A percentile compares a stretch with the other conserved stretches of the same genome.
These are phyloP conservation scores for Prunus campanulata DNA, from an alignment of 306 rosid species.

Conservation along the genomic window DNA sequence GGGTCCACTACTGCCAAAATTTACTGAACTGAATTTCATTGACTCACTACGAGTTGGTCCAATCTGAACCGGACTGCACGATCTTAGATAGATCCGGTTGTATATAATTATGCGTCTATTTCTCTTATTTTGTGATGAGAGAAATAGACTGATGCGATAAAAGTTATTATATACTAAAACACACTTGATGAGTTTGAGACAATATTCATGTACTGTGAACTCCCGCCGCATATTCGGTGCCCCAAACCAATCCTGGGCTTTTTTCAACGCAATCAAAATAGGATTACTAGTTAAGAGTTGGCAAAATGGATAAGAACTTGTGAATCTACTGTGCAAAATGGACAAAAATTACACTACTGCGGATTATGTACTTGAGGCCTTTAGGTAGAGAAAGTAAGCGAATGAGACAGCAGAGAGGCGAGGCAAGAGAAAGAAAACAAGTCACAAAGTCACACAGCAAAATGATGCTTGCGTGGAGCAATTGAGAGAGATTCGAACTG, in stretches of 20 bases:
- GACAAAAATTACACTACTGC: neutral
- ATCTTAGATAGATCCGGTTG: too few relatives aligned
- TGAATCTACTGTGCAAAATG: neutral
- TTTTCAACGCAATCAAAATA: too few relatives aligned
- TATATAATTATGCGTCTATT: neutral
- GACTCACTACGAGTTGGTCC: constrained; percentile 11
- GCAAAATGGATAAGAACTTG: too few relatives aligned
- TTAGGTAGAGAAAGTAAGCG: constrained; percentile 22
- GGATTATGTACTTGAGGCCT: constrained; percentile 2
- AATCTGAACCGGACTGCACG: neutral
- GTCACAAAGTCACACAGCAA: constrained; percentile 43
- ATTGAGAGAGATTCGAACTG: constrained; percentile 51
- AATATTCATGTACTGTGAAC: too few relatives aligned
- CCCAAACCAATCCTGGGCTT: neutral
- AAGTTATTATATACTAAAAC: too few relatives aligned
- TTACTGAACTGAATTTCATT: constrained; percentile 8
- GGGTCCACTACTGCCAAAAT: constrained; percentile 20
- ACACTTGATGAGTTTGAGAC: neutral
- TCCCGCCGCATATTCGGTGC: neutral
- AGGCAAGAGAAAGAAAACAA: neutral
- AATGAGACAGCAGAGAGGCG: constrained; percentile 33
- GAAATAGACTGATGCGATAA: too few relatives aligned
- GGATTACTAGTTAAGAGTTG: neutral
- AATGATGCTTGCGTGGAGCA: constrained; percentile 65
- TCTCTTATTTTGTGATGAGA: too few relatives aligned